Conservation (phyloP, 1,284 basidiomycete genomes). For the Leccinum huronense region DNA sequence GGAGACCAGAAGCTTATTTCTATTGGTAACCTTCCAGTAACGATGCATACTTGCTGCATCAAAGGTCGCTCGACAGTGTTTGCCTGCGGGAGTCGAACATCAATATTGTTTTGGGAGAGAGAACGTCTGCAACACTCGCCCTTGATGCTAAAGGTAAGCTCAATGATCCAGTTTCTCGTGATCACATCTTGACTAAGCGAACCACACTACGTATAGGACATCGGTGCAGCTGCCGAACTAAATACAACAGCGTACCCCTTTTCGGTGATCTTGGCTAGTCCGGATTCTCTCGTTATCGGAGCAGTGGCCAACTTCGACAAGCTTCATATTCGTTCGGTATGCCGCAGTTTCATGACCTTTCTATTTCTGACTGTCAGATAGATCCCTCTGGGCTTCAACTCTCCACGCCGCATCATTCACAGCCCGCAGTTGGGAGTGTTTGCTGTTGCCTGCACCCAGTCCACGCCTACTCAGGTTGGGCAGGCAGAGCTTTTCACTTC, state of each 20-base stretch:
- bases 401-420: constrained; percentile 63
- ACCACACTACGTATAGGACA: constrained; percentile 45
- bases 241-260: constrained; percentile 48
- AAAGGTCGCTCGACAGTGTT: constrained; percentile 56
- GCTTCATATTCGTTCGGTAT: constrained; percentile 76
- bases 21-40: constrained; percentile 70
- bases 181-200: constrained; percentile 5
- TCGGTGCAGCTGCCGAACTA: constrained; percentile 54
- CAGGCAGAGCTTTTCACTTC: constrained; percentile 50
- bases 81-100: constrained; percentile 63
- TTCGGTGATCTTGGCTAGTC: constrained; percentile 59
- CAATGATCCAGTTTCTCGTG: constrained; percentile 5
- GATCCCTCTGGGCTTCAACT: constrained; percentile 68
- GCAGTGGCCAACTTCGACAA: constrained; percentile 71
- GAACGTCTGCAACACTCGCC: constrained; percentile 68
- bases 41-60: constrained; percentile 51
- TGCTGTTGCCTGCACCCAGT: constrained; percentile 59
- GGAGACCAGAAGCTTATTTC: constrained; percentile 57
- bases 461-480: constrained; percentile 54
- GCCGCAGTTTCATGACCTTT: constrained; percentile 22
- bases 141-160: constrained; percentile 67
- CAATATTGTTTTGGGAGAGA: constrained; percentile 65
- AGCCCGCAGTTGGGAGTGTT: constrained; percentile 54
- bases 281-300: constrained; percentile 61
- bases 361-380: constrained; percentile 33